Evolutionary conservation across 2,329 filamentous ascomycete species (phyloP).

Genomic region (Aspergillus sp.): DNA sequence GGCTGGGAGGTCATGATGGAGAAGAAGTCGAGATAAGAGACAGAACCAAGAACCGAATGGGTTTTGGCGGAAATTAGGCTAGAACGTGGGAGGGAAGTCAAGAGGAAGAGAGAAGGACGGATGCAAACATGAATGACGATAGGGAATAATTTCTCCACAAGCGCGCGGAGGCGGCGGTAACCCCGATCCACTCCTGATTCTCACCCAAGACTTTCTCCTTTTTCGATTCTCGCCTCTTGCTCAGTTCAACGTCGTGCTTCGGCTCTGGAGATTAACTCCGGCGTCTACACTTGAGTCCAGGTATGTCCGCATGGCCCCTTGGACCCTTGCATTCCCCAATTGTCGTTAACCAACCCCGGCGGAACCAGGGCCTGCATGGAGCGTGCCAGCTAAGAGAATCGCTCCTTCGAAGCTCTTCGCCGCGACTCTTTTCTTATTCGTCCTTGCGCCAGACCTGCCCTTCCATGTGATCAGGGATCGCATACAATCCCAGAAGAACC

Average conservation of each 20-base stretch:
- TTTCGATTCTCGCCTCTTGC: constrained; percentile 5
- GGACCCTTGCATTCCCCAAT: neutral
- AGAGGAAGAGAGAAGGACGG: constrained; percentile 18
- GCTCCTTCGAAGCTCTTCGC: neutral
- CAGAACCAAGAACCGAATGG: neutral
- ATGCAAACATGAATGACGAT: constrained; percentile 3
- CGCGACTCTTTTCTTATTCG: neutral
- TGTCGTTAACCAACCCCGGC: neutral
- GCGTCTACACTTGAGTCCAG: neutral
- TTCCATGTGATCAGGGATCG: constrained; percentile 23
- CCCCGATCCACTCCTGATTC: constrained; percentile 24
- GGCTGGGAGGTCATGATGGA: constrained; percentile 21
- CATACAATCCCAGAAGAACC: neutral
- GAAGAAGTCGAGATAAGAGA: neutral
- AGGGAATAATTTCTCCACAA: constrained; percentile 29
- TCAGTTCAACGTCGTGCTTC: constrained; percentile 1
- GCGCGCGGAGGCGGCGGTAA: constrained; percentile 24
- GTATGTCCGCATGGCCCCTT: neutral
- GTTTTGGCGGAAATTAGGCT: neutral
- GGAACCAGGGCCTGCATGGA: neutral
- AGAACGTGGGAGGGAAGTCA: constrained; percentile 1
- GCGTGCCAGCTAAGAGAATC: neutral
- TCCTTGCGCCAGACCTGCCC: neutral
- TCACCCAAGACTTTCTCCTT: constrained; percentile 8
- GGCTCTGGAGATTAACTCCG: neutral